Conservation (phyloP, 2,329 filamentous ascomycete genomes). For the Fusarium sp. region DNA sequence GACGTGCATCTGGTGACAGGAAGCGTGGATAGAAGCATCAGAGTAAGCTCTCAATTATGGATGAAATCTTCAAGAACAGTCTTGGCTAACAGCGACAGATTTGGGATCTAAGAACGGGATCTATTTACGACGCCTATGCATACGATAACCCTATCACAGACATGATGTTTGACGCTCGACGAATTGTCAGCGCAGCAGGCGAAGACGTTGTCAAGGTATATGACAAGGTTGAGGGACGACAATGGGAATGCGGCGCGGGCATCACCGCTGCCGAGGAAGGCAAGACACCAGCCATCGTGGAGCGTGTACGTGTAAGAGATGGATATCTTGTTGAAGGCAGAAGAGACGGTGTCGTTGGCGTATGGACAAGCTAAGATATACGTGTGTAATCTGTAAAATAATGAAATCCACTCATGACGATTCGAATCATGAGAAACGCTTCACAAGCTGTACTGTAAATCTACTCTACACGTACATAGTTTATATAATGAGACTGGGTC, state of each 20-base stretch:
- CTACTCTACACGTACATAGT: background rate
- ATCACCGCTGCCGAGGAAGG: conserved; percentile 76
- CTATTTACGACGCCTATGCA: conserved; percentile 94
- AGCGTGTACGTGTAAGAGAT: conserved; percentile 90
- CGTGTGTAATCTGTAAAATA: conserved; percentile 46
- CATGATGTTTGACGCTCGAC: conserved; percentile 96
- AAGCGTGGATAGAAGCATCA: conserved; percentile 90
- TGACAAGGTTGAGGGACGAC: conserved; percentile 93
- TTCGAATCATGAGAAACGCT: conserved; percentile 16
- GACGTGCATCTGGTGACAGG: conserved; percentile 95
- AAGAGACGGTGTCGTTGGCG: conserved; percentile 86
- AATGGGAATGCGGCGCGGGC: conserved; percentile 96
- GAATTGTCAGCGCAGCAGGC: conserved; percentile 90
- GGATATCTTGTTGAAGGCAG: conserved; percentile 94
- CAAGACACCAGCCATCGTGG: conserved; percentile 76
- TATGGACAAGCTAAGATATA: conserved; percentile 79
- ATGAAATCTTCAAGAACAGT: background rate
- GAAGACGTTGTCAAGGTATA: conserved; percentile 98
- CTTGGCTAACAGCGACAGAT: conserved; percentile 73
- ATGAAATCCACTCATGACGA: conserved; percentile 40
- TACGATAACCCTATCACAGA: conserved; percentile 92
- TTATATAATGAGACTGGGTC: background rate
- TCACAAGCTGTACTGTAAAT: background rate
- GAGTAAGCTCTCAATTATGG: conserved; percentile 72
- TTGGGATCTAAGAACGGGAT: conserved; percentile 97